Evolutionary conservation across 2,329 filamentous ascomycete genomes (phyloP), one percentile per base, ranked within the genome.

Genomic region (Fusarium coicis): DNA sequence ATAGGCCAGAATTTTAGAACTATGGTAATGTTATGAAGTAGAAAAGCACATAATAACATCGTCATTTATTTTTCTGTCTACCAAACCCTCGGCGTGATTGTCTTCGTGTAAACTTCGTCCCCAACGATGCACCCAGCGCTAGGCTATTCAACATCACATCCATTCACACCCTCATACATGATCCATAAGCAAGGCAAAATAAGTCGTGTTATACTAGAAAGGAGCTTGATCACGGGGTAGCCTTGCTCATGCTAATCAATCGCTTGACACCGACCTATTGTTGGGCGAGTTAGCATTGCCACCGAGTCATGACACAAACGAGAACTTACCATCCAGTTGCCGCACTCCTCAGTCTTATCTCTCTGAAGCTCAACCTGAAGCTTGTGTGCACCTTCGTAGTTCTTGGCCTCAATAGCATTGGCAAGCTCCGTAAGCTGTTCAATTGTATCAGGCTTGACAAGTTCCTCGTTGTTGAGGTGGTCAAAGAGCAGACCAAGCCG

Each of bases 401-500:
- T 87, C 84, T 90, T 91, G 62, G 85, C 82, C 75, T 93, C 89
- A 61, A 97, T 82, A 32, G 92, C 90, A 70, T 89, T 84, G 14
- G 93, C 88, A 36, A 95, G 84, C 76, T 90, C 85, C 14, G 87
- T 86, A 76, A 95, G 85, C 79, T 91, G 87, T 68, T 89, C 86
- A 55, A 95, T 89, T 2, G 93, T 98, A 78, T 93, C 92, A 4
- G 93, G 89, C 84, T 93, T 93, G 61, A 98, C 87, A 44, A 98
- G 86, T 79, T 98, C 95, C 79, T 95, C 93, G 75, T 98, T 98
- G 87, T 98, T 99, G 52, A 99, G 87, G 81, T 98, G 95, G 80
- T 99, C 96, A 81, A 98, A 98, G n/a, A 99, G 86, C 55, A 98
- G 91, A 77, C 93, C 93, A 66, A 99, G 88, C 34, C 96, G 91